phyloP scores from a whole-genome alignment of 2,329 filamentous ascomycete genomes.

The Penicillium capsulatum region DNA sequence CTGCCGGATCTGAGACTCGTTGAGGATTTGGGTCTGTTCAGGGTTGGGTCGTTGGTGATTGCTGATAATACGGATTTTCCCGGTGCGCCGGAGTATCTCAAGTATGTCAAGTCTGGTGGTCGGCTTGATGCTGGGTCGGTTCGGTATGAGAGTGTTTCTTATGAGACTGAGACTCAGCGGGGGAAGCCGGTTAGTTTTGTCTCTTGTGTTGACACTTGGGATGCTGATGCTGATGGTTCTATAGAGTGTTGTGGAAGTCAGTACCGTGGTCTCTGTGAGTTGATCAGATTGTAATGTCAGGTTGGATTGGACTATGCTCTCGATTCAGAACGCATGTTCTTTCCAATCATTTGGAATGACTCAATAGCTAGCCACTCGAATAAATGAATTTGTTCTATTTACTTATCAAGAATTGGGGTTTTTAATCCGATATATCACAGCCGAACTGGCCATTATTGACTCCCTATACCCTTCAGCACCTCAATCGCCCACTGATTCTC shows the following conservation, averaged over 20 bases:
- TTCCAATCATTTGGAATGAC: no score
- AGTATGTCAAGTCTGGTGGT: slow-evolving; percentile 35
- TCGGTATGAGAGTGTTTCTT: slow-evolving; percentile 24
- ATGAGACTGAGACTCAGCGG: slow-evolving; percentile 5
- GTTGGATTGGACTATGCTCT: no score
- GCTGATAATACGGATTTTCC: slow-evolving; percentile 41
- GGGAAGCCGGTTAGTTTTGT: slow-evolving; percentile 12
- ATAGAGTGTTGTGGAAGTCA: slow-evolving; percentile 21
- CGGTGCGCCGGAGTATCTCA: slow-evolving; percentile 41
- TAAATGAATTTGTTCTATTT: no score
- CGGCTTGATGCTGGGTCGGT: slow-evolving; percentile 11
- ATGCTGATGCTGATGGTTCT: slow-evolving; percentile 3
- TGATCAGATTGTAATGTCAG: no score
- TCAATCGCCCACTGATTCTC: no score
- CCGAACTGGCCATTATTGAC: no score
- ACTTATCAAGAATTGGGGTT: no score
- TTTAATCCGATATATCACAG: no score
- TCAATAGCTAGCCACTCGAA: no score
- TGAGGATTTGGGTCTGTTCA: slow-evolving; percentile 33
- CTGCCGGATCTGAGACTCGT: slow-evolving; percentile 33
- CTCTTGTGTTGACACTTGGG: neutral
- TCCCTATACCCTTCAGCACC: no score
- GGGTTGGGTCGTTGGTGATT: slow-evolving; percentile 30
- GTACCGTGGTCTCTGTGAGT: slow-evolving; percentile 20
- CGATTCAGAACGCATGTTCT: no score